phyloP scores from a whole-genome alignment of 768 basidiomycete genomes.

The Lactarius evosmus region DNA sequence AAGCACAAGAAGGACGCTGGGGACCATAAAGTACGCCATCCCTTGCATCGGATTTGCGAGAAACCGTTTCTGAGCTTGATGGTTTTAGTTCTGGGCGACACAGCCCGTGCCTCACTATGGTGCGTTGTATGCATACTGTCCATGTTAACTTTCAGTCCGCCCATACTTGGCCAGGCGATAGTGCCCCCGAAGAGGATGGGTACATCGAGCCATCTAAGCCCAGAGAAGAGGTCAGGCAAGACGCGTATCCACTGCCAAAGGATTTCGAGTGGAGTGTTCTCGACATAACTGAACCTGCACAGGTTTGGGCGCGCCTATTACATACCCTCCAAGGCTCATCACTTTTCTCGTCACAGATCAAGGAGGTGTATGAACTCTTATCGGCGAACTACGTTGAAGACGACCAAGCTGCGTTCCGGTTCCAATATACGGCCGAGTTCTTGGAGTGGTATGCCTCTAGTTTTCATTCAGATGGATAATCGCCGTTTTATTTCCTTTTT shows the following conservation, averaged over 20 bases:
- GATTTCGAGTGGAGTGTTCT: slow-evolving; percentile 90
- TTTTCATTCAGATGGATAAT: neutral
- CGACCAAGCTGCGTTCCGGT: slow-evolving; percentile 92
- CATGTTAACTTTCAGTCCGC: slow-evolving; percentile 7
- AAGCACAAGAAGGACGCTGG: slow-evolving; percentile 77
- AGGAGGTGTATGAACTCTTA: slow-evolving; percentile 88
- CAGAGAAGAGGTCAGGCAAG: slow-evolving; percentile 76
- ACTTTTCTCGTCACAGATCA: slow-evolving; percentile 50
- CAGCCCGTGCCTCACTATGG: slow-evolving; percentile 95
- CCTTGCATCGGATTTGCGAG: neutral
- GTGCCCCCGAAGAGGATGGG: slow-evolving; percentile 68
- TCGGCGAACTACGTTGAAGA: slow-evolving; percentile 97
- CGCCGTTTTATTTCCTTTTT: neutral
- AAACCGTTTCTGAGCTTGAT: slow-evolving; percentile 17
- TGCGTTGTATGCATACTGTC: slow-evolving; percentile 31
- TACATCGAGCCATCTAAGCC: slow-evolving; percentile 83
- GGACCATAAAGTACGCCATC: slow-evolving; percentile 72
- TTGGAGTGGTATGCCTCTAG: slow-evolving; percentile 67
- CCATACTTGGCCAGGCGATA: slow-evolving; percentile 48
- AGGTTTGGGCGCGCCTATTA: slow-evolving; percentile 46
- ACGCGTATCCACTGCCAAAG: slow-evolving; percentile 82
- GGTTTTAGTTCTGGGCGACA: slow-evolving; percentile 86
- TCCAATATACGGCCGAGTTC: slow-evolving; percentile 94
- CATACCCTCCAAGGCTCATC: neutral
- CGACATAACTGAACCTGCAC: slow-evolving; percentile 70